Conservation (phyloP, 768 basidiomycete species). For the Erythrobasidium yunnanense region DNA sequence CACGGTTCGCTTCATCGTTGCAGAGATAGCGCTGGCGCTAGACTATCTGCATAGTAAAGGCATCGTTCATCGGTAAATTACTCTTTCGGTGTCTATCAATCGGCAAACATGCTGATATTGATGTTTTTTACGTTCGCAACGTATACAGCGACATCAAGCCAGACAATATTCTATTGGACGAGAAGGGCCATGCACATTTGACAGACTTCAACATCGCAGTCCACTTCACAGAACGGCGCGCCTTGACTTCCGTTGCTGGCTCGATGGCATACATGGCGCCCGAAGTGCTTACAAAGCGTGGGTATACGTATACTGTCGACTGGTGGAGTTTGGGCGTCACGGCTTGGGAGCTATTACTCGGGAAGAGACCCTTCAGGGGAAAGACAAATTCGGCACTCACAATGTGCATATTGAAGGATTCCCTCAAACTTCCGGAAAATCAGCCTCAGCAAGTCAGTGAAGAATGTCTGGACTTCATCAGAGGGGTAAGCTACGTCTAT, state of each 20-base stretch:
- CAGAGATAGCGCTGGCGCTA: conserved; percentile 76
- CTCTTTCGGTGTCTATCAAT: conserved; percentile 6
- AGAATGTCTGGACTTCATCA: conserved; percentile 65
- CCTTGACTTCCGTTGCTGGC: conserved; percentile 87
- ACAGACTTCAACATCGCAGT: conserved; percentile 99
- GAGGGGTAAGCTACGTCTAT: conserved; percentile 49
- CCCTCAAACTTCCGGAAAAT: conserved; percentile 79
- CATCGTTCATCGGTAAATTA: conserved; percentile 84
- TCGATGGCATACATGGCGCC: conserved; percentile 99
- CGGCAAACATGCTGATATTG: not conserved
- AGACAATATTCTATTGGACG: conserved; percentile 89
- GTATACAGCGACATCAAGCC: conserved; percentile 76
- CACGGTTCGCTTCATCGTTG: conserved; percentile 56
- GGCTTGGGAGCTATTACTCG: conserved; percentile 84
- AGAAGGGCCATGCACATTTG: conserved; percentile 85
- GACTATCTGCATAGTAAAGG: conserved; percentile 81
- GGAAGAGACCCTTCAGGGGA: conserved; percentile 75
- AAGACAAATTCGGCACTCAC: conserved; percentile 86
- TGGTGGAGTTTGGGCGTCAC: conserved; percentile 94
- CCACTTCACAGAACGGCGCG: conserved; percentile 78
- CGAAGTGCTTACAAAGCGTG: conserved; percentile 82
- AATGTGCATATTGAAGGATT: conserved; percentile 79
- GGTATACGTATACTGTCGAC: conserved; percentile 87
- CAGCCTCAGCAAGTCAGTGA: conserved; percentile 55
- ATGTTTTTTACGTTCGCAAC: not conserved